Evolutionary conservation across 768 basidiomycete species (phyloP), one percentile per base, ranked within the genome.

Genomic region (Pisolithus albus): DNA sequence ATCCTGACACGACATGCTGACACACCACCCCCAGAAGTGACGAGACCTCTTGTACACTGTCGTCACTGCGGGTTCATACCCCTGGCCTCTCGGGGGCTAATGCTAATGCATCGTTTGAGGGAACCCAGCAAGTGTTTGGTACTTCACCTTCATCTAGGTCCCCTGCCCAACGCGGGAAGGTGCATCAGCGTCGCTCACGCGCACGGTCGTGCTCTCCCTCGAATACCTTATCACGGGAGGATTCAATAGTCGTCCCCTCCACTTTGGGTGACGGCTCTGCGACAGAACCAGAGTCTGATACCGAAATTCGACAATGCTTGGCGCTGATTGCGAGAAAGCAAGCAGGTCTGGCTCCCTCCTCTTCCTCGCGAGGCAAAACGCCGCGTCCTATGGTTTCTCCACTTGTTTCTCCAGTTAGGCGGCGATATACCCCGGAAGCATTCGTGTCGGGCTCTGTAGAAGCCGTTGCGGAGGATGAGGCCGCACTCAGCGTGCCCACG

Each of bases 251-350:
- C 7, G 21, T 40, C 23, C 34, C 47, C 46, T n/a, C 47, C 16
- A 11, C 32, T n/a, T 15, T 0, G 10, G 58, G 56, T 18, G 62
- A 65, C 32, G 66, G 66, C 24, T 67, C 66, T 18, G 60, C 53
- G 18, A 67, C 66, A 4, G 66, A 67, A 50, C 59, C 69, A 32
- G 67, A 70, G 43, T 70, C 67, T 16, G 67, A 68, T 21, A 60
- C 60, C 16, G 59, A 64, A 5, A 64, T 64, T 10, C 47, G 50
- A 15, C 54, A 26, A 30, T 67, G 58, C 15, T 45, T 59, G 11
- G 56, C 59, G 4, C 53, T 47, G 36, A 61, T 67, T 1, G 30
- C 52, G 26, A 55, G 40, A 53, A 58, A 50, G 36, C 55, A 36
- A 15, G 30, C 23, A 15, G 38, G 41, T 21, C 24, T 30, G 7